Percentiles rank a stretch among this genome's conserved stretches.
These are phyloP conservation scores for Lactarius vividus DNA, from an alignment of 768 basidiomycete species.

Conservation along the genomic window DNA sequence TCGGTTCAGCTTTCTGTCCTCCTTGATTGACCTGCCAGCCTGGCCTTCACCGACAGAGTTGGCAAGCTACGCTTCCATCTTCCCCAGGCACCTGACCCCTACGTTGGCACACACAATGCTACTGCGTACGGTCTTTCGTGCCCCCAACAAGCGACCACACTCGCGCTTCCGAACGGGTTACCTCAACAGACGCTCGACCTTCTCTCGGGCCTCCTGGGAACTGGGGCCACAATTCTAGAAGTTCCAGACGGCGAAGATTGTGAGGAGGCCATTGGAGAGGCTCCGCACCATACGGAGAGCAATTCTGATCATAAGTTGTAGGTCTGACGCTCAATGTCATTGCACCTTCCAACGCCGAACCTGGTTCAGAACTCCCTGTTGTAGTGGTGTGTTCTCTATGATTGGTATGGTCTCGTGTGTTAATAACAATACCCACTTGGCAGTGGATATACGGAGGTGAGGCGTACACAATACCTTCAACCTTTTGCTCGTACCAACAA, in stretches of 20 bases:
- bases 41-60: slow-evolving; percentile 28
- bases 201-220: not conserved
- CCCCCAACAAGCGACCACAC: slow-evolving; percentile 27
- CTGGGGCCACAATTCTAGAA: not conserved
- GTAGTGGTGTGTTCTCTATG: slow-evolving; percentile 25
- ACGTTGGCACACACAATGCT: slow-evolving; percentile 23
- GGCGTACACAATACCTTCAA: too few relatives aligned
- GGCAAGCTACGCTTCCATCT: slow-evolving; percentile 39
- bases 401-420: too few relatives aligned
- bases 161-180: not conserved
- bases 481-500: too few relatives aligned
- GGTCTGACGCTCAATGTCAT: slow-evolving; percentile 30
- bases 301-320: not conserved
- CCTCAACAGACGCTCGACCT: not conserved
- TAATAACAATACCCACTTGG: too few relatives aligned
- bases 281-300: not conserved
- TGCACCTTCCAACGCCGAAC: slow-evolving; percentile 11
- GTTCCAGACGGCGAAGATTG: slow-evolving; percentile 26
- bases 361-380: slow-evolving; percentile 26
- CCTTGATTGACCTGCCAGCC: not conserved
- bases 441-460: too few relatives aligned
- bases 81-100: slow-evolving; percentile 30
- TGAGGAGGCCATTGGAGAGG: not conserved
- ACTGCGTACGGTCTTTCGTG: slow-evolving; percentile 29
- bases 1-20: not conserved